Evolutionary conservation across 1,284 basidiomycete genomes (phyloP), one percentile per base, ranked within the genome.

Genomic region (Sanghuangporus sanghuang): DNA sequence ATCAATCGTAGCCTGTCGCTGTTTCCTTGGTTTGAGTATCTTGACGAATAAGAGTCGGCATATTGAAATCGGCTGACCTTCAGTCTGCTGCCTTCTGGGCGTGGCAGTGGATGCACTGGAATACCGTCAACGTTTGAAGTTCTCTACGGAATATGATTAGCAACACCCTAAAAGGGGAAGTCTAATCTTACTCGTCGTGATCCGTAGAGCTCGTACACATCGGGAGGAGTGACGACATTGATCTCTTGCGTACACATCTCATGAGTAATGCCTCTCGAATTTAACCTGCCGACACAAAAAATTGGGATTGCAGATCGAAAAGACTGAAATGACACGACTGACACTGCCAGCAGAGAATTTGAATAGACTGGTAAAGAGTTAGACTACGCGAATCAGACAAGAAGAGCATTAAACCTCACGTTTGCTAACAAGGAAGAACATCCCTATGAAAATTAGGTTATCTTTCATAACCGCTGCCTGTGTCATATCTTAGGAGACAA

Each of bases 351-450:
- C 2, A 62, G 23, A 42, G 52, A 56, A 40, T 62, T 62, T 23
- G 53, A 32, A 55, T 62, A 62, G 23, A 62, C 61, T 62, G 27
- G 7, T 18, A 7, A n/a, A 16, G 27, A 46, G 18, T 44, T 46
- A 23, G 27, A 21, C 36, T 1, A 35, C 12, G 14, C 35, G 21
- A 4, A 32, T 21, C 16, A 8, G n/a, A 40, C 7, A 14, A 6
- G 21, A 38, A 55, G 14, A n/a, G 8, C 16, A 32, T 12, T 38
- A 46, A 32, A 8, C 32, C 61, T 48, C 42, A 62, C 61, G 53
- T 56, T 62, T 62, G 39, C 61, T 62, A 16, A 62, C 42, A 27
- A 62, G 32, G 21, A 62, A 56, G 16, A 53, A 46, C 36, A 62
- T 50, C 14, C 61, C 61, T 23, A 62, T 46, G 44, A 46, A 62